Conservation (phyloP, 306 rosid species). For the Acacia melanoxylon region DNA sequence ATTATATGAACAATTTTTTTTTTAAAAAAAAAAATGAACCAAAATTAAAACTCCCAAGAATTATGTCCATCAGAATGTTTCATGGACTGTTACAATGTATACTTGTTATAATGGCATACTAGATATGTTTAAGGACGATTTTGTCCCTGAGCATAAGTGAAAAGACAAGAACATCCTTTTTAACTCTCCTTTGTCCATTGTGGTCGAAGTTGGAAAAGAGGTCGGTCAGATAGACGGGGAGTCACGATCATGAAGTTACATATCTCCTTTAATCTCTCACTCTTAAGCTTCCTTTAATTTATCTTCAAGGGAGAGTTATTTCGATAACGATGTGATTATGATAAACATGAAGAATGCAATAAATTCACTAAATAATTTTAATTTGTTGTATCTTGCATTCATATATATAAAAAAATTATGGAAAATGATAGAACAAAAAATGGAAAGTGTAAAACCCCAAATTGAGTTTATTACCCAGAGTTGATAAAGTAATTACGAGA, state of each 20-base stretch:
- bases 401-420: too few species aligned
- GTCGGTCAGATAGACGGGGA: background rate
- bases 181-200: background rate
- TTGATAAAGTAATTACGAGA: too few species aligned
- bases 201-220: background rate
- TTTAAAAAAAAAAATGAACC: too few species aligned
- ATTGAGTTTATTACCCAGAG: too few species aligned
- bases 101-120: too few species aligned
- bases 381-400: too few species aligned
- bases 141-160: background rate
- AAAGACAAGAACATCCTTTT: background rate
- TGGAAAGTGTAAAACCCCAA: too few species aligned
- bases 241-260: background rate
- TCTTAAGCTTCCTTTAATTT: background rate
- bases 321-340: background rate
- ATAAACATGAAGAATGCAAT: background rate
- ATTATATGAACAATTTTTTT: too few species aligned
- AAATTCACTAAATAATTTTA: background rate
- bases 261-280: background rate
- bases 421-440: too few species aligned
- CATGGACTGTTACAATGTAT: too few species aligned
- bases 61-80: too few species aligned
- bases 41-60: too few species aligned
- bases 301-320: conserved; percentile 4
- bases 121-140: background rate